Evolutionary conservation across 371 early-diverging fungal genomes (phyloP), one percentile per base, ranked within the genome.

Genomic region (Mucor indicus): DNA sequence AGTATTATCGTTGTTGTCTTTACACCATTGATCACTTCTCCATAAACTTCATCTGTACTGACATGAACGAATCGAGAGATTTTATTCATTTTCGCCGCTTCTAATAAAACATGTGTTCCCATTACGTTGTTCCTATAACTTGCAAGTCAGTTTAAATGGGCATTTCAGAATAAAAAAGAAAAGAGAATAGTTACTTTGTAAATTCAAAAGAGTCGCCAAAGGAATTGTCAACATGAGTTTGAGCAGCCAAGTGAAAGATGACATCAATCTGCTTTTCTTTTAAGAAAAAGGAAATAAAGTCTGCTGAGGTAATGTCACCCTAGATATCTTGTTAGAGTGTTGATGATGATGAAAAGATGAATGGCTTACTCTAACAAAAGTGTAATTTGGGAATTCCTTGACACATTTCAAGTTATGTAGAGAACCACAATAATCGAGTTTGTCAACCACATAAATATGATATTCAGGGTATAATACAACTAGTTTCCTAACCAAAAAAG

Each of bases 171-270:
- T 15, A 17, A 19, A 21, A 19, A 21, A 15, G n/a, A n/a, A n/a
- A n/a, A n/a, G n/a, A n/a, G n/a, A 16, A 10, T 30, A 17, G 41
- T 40, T 64, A 75, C 76, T 69, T 73, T n/a, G 91, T 91, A 53
- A 90, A 93, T 44, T 86, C 90, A 48, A 89, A 84, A 5, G 92
- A 89, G 60, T 89, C 84, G 8, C 89, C 90, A 68, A 84, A 84
- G n/a, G 93, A 93, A 60, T 91, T 90, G 67, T 93, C 90, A 13
- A 93, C 93, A 63, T 91, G 90, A 0, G 90, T 86, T 52, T 89
- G 89, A 16, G 93, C 92, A 5, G 93, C 93, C 27, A 90, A 68
- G 57, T 93, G 92, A 47, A 90, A 68, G 27, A 93, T 84, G 11
- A 83, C 83, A 53, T 91, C 88, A 36, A 93, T 87, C 48, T 74